These are phyloP conservation scores for Drechslera avenae DNA, from an alignment of 2,329 filamentous ascomycete genomes.

Conservation along the genomic window DNA sequence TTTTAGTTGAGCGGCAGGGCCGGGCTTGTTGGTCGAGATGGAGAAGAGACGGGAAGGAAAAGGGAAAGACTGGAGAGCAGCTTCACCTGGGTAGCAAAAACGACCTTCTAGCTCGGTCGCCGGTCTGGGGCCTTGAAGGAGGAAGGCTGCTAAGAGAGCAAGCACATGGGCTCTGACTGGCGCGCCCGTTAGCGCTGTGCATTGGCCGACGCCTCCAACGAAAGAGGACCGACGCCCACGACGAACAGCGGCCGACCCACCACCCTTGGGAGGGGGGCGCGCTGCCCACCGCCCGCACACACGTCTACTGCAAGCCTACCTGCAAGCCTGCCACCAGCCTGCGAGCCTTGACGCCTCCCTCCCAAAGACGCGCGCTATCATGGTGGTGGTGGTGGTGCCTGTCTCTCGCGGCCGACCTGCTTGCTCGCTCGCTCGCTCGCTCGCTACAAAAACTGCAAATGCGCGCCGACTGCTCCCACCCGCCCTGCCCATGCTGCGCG, in stretches of 20 bases:
- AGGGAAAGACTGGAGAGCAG: constrained; percentile 15
- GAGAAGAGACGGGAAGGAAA: constrained; percentile 1
- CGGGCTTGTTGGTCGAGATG: constrained; percentile 13
- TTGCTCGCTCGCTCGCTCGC: too few species aligned
- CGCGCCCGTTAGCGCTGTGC: constrained; percentile 31
- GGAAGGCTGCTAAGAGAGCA: constrained; percentile 3
- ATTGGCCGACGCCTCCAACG: constrained; percentile 21
- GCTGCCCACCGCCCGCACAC: too few species aligned
- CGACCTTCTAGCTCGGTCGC: constrained; percentile 21
- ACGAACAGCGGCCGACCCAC: constrained; percentile 7
- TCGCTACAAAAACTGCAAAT: too few species aligned
- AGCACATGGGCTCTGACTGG: constrained; percentile 29
- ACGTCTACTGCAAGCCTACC: not conserved
- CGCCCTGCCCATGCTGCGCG: too few species aligned
- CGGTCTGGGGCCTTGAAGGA: constrained; percentile 18
- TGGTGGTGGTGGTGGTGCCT: too few species aligned
- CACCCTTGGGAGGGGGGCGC: not conserved
- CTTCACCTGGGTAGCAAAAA: constrained; percentile 33
- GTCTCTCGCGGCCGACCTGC: too few species aligned
- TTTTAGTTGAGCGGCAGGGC: not conserved
- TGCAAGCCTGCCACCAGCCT: too few species aligned
- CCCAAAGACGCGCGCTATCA: too few species aligned
- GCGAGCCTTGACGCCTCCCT: too few species aligned
- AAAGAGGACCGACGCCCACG: constrained; percentile 19
- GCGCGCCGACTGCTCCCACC: too few species aligned